Percentiles rank a stretch among this genome's conserved stretches.
Conservation (phyloP, 257 asterid species). For the Solanum appendiculatum region DNA sequence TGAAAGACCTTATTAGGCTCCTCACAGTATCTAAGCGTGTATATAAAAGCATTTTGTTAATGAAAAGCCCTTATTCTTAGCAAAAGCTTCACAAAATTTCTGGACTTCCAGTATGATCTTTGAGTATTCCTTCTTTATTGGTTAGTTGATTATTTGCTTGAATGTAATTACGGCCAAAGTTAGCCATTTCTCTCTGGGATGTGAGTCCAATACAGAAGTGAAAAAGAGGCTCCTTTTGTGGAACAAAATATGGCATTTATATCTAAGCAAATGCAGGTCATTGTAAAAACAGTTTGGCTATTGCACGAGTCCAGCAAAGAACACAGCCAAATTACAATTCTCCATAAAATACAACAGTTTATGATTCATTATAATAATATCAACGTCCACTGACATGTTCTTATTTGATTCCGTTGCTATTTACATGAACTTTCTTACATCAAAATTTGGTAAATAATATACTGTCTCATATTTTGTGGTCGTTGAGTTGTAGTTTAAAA, state of each 20-base stretch:
- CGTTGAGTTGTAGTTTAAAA: not conserved
- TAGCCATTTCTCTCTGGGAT: not conserved
- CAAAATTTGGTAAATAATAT: not conserved
- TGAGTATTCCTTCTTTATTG: not conserved
- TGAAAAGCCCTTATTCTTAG: not conserved
- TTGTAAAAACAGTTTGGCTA: not conserved
- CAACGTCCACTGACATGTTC: not conserved
- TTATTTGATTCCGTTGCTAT: slow-evolving; percentile 1
- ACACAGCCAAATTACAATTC: not conserved
- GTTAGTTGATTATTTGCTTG: not conserved
- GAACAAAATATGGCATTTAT: not conserved
- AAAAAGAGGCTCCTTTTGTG: not conserved
- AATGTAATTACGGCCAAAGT: not conserved
- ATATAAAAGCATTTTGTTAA: not conserved
- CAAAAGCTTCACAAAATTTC: not conserved
- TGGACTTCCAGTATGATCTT: not conserved
- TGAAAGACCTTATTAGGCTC: not conserved
- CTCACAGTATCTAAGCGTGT: not conserved
- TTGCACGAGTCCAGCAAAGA: not conserved
- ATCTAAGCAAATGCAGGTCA: not conserved
- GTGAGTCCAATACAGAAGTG: not conserved
- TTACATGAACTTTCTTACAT: not conserved
- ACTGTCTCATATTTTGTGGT: not conserved
- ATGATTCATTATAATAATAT: not conserved
- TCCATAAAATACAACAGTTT: not conserved